A percentile compares a stretch with the other conserved stretches of the same genome.
Conservation (phyloP, 2,329 filamentous ascomycete species). For the Neofusicoccum umdonicola region DNA sequence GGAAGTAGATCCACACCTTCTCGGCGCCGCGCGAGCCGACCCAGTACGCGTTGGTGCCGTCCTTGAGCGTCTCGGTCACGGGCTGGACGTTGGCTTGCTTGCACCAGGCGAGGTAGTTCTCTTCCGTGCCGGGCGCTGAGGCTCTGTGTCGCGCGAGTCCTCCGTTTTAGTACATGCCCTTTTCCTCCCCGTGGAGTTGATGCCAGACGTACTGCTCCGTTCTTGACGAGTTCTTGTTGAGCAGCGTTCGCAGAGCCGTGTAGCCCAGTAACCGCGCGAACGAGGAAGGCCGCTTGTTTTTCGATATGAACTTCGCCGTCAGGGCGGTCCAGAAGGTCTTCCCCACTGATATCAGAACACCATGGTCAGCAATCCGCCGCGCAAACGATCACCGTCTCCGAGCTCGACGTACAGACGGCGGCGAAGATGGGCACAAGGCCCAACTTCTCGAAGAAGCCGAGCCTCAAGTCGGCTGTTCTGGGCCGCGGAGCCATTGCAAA, state of each 20-base stretch:
- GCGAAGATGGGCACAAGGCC: background rate
- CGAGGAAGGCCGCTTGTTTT: background rate
- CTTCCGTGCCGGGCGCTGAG: background rate
- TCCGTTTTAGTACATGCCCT: no score
- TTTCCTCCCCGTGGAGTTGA: no score
- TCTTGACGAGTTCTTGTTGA: background rate
- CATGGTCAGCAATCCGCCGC: background rate
- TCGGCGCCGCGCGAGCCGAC: conserved; percentile 5
- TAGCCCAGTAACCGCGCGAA: background rate
- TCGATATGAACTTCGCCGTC: background rate
- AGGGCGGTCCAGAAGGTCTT: background rate
- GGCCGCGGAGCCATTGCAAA: conserved; percentile 3
- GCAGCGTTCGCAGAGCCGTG: background rate
- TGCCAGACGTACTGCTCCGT: background rate
- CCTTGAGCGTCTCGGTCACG: conserved; percentile 5
- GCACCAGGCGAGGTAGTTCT: conserved; percentile 5
- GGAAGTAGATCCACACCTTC: conserved; percentile 10
- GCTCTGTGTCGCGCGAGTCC: background rate
- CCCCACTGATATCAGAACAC: background rate
- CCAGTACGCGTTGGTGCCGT: conserved; percentile 14
- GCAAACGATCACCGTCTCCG: no score
- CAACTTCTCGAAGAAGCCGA: conserved; percentile 8
- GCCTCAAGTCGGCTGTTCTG: background rate
- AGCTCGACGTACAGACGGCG: background rate
- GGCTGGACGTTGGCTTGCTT: background rate